A percentile compares a stretch with the other conserved stretches of the same genome.
Conservation (phyloP, 2,329 filamentous ascomycete species). For the Claviceps humidiphila region DNA sequence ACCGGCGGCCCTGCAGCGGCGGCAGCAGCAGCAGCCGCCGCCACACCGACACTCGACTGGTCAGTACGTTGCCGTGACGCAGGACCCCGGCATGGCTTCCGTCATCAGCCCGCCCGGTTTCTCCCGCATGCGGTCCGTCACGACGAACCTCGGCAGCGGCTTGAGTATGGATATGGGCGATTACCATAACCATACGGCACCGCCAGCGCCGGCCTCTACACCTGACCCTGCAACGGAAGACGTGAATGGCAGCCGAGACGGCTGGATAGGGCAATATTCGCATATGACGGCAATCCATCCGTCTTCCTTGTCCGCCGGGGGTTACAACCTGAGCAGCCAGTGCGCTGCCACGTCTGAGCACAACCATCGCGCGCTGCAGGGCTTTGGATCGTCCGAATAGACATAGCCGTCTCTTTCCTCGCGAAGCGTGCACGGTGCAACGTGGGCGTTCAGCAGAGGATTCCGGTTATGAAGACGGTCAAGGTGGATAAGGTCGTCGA, state of each 20-base stretch:
- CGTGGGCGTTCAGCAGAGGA: too few species aligned
- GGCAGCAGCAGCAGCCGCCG: neutral
- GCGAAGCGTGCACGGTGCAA: too few species aligned
- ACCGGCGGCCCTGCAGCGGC: slow-evolving; percentile 2
- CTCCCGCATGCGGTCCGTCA: neutral
- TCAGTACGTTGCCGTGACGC: neutral
- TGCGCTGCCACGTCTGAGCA: slow-evolving; percentile 1
- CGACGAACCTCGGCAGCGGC: neutral
- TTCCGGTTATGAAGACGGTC: too few species aligned
- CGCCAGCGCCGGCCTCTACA: neutral
- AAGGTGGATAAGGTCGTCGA: too few species aligned
- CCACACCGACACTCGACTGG: neutral
- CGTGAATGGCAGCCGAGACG: neutral
- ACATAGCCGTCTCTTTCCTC: too few species aligned
- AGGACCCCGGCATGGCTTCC: neutral
- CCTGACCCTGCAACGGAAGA: neutral
- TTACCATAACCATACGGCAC: neutral
- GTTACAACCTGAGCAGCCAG: slow-evolving; percentile 1
- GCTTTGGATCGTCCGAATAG: neutral
- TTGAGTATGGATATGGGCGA: slow-evolving; percentile 2
- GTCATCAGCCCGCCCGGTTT: neutral
- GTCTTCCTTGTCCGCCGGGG: neutral
- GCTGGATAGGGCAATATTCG: slow-evolving; percentile 3
- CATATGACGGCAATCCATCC: slow-evolving; percentile 4
- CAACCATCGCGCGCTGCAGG: neutral